Evolutionary conservation across 2,329 filamentous ascomycete genomes (phyloP).

Genomic region (Fusarium oxysporum): DNA sequence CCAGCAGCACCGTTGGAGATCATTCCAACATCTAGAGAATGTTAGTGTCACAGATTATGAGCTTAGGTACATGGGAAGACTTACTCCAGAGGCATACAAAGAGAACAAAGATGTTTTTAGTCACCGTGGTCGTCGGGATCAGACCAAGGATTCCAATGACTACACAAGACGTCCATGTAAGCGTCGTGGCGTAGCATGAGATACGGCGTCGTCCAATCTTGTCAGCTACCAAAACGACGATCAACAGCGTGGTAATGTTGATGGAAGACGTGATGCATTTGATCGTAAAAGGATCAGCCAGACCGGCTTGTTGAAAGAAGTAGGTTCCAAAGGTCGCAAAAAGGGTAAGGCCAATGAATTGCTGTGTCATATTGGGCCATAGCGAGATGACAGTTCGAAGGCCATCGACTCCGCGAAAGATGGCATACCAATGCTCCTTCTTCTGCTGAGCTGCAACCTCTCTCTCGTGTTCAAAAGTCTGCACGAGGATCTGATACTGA

Average conservation of each 20-base stretch:
- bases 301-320: not conserved
- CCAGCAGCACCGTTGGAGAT: constrained; percentile 30
- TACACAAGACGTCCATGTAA: not conserved
- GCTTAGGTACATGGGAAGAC: rapidly evolving
- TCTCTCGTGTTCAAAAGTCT: not conserved
- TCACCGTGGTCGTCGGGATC: not conserved
- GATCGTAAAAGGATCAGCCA: not conserved
- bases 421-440: not conserved
- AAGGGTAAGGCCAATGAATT: not conserved
- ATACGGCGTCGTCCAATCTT: not conserved
- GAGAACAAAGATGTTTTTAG: constrained; percentile 4
- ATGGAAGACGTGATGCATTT: not conserved
- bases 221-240: not conserved
- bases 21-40: constrained; percentile 5
- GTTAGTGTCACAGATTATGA: not conserved
- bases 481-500: not conserved
- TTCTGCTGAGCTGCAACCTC: not conserved
- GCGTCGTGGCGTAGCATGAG: not conserved
- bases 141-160: not conserved
- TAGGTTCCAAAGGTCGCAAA: not conserved
- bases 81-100: constrained; percentile 27
- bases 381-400: not conserved
- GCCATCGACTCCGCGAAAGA: not conserved
- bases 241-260: not conserved
- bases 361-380: not conserved